Evolutionary conservation across 176 grass and related monocot genomes (phyloP).

Genomic region (Juncus inflexus): DNA sequence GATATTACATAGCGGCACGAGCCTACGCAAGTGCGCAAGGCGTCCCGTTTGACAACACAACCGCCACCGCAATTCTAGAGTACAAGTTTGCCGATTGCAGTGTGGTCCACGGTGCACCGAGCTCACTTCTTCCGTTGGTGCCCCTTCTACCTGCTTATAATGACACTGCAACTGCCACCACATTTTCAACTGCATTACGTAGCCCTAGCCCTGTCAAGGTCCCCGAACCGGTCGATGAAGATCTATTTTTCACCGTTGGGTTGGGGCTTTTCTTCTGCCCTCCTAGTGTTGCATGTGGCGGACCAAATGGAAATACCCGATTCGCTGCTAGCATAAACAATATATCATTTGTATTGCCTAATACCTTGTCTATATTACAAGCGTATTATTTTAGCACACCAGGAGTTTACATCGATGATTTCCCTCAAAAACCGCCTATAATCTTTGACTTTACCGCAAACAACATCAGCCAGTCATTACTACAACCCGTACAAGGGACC

Average conservation of each 20-base stretch:
- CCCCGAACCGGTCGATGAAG: conserved; percentile 58
- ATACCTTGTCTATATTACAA: conserved; percentile 49
- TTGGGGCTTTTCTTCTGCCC: conserved; percentile 58
- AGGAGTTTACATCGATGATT: conserved; percentile 71
- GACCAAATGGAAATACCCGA: conserved; percentile 52
- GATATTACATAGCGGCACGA: conserved; percentile 77
- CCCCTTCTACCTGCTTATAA: conserved; percentile 61
- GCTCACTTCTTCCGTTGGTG: conserved; percentile 37
- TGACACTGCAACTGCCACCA: conserved; percentile 53
- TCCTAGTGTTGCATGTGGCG: conserved; percentile 44
- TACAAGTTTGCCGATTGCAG: conserved; percentile 43
- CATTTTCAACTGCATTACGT: conserved; percentile 48
- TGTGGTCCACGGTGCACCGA: conserved; percentile 17
- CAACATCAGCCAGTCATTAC: conserved; percentile 59
- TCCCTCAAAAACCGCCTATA: conserved; percentile 59
- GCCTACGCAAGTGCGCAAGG: conserved; percentile 47
- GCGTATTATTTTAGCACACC: conserved; percentile 54
- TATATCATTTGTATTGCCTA: conserved; percentile 67
- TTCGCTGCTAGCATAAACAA: conserved; percentile 92
- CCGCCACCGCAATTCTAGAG: conserved; percentile 71
- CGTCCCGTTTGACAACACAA: conserved; percentile 81
- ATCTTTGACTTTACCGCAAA: conserved; percentile 65
- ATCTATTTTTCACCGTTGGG: conserved; percentile 61
- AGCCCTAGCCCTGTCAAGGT: conserved; percentile 53
- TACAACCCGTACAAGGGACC: conserved; percentile 56